Percentiles rank a stretch among this genome's conserved stretches.
Conservation (phyloP, 2,329 filamentous ascomycete genomes). For the Pestalotiopsis sp. region DNA sequence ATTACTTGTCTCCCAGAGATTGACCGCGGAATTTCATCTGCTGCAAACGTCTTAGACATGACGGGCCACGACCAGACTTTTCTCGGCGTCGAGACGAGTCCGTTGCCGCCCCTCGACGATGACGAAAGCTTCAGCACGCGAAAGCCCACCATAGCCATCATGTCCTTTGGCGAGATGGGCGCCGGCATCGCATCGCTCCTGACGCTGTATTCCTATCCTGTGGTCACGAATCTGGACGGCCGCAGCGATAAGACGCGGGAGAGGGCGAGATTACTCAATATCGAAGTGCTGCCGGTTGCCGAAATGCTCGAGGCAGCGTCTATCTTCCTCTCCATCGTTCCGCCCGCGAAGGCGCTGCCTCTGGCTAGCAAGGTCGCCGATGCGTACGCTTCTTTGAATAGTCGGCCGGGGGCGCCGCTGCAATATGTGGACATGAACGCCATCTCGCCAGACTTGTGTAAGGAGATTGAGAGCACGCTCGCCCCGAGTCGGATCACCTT, state of each 20-base stretch:
- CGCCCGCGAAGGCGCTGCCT: background rate
- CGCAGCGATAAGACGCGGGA: background rate
- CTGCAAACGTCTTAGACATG: background rate
- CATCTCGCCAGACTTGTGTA: background rate
- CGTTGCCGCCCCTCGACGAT: background rate
- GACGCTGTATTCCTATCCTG: background rate
- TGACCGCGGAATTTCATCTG: background rate
- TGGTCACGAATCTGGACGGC: slow-evolving; percentile 3
- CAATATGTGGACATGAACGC: slow-evolving; percentile 2
- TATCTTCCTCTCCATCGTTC: background rate
- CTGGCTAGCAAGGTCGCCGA: background rate
- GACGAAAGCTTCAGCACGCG: background rate
- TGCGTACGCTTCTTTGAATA: background rate
- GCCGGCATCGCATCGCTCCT: slow-evolving; percentile 1
- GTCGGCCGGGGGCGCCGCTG: background rate
- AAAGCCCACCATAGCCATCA: slow-evolving; percentile 1
- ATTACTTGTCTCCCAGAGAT: background rate
- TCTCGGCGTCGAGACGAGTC: background rate
- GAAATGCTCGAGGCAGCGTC: background rate
- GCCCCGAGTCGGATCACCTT: background rate
- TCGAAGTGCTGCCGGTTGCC: background rate
- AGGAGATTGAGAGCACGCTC: background rate
- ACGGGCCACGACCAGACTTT: background rate
- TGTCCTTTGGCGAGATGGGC: slow-evolving; percentile 4
- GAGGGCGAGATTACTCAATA: background rate